Evolutionary conservation across 768 basidiomycete genomes (phyloP), one percentile per base, ranked within the genome.

Genomic region (Auriculariales sp.): DNA sequence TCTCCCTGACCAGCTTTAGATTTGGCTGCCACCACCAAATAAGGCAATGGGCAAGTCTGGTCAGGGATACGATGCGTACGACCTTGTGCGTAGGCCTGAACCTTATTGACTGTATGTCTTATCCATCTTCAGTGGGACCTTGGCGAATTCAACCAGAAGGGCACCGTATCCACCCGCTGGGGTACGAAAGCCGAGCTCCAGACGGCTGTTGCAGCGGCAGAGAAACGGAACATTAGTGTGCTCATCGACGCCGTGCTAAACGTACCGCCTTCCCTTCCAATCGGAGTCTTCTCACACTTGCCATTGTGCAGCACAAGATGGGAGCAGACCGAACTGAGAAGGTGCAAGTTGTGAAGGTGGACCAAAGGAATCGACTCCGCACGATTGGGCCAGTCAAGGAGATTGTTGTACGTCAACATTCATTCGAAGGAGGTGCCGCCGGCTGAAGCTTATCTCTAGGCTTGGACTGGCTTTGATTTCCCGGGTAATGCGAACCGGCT

Each of bases 171-270:
- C 14, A 94, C 92, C 1, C 74, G 89, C 52, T 97, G 91, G 90
- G 92, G 92, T 22, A 81, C 83, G 11, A 83, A 79, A 55, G 77
- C 86, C 27, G 83, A 94, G 52, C 73, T 92, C 25, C 58, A 90
- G 1, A 57, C 67, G 10, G 86, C 87, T 22, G 83, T 83, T 58
- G 66, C 71, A 52, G 64, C 66, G n/a, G 91, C 91, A 2, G 73
- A 71, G 55, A 66, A 72, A 52, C 72, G 77, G 55, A 79, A 80
- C 4, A 74, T 97, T 15, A 79, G 83, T 54, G 73, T 90, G 31
- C 64, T 89, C 24, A 79, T 92, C 45, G 91, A 94, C 56, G 89
- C 89, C 1, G 87, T 97, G 3, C 70, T 97, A 52, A 93, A 93
- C 64, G 91, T 91, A 54, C 59, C 68, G 35, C 52, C 53, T 39